Evolutionary conservation across 129 eudicot species (phyloP).

Genomic region (Logfia minima): DNA sequence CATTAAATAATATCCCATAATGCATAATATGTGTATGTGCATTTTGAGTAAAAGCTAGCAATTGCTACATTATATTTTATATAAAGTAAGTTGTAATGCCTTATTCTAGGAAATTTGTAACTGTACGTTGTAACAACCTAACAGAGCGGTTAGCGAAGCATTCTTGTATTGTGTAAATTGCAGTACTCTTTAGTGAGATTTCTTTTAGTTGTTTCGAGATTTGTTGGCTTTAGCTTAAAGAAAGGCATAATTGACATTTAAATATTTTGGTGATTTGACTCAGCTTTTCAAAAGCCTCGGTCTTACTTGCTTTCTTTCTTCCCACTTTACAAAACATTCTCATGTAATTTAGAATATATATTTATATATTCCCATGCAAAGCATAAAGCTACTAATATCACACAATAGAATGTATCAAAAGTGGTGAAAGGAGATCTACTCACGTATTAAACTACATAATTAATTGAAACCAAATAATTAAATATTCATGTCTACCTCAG

Average conservation of each 20-base stretch:
- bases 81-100: too few species aligned
- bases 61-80: background rate
- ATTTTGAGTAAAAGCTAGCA: slow-evolving; percentile 9
- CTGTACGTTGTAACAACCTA: background rate
- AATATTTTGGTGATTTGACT: slow-evolving; percentile 40
- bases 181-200: background rate
- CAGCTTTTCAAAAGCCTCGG: slow-evolving; percentile 56
- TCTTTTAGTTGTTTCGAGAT: background rate
- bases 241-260: slow-evolving; percentile 48
- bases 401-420: slow-evolving; percentile 38
- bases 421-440: slow-evolving; percentile 37
- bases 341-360: slow-evolving; percentile 32
- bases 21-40: slow-evolving; percentile 10
- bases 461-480: slow-evolving; percentile 2
- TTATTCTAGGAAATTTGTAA: too few species aligned
- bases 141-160: background rate
- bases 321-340: slow-evolving; percentile 48
- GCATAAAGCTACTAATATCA: slow-evolving; percentile 32
- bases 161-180: background rate
- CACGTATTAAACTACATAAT: slow-evolving; percentile 13
- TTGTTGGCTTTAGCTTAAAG: slow-evolving; percentile 30
- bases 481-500: slow-evolving; percentile 59
- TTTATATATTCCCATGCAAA: slow-evolving; percentile 46
- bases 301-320: slow-evolving; percentile 45
- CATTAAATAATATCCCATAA: background rate